These are phyloP conservation scores for Schizothecium vesticola DNA, from an alignment of 495 filamentous ascomycete genomes.

Conservation along the genomic window DNA sequence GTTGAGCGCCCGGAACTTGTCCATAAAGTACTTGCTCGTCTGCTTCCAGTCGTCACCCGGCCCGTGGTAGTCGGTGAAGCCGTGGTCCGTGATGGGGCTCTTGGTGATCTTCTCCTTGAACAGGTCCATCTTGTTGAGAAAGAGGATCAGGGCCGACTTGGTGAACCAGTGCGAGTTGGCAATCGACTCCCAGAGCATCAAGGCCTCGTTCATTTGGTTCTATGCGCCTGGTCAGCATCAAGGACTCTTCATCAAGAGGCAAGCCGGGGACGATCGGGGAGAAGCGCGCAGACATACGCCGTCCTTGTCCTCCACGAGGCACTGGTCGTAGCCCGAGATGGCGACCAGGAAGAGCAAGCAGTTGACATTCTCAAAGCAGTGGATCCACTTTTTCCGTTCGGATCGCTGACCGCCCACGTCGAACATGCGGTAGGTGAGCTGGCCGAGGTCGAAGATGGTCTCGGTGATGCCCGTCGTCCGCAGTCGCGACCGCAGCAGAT, in stretches of 20 bases:
- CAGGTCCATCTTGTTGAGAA: constrained; percentile 98
- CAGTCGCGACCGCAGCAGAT: constrained; percentile 86
- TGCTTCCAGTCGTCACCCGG: constrained; percentile 48
- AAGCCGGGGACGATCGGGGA: background rate
- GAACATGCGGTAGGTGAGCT: constrained; percentile 97
- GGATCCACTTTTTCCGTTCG: constrained; percentile 99
- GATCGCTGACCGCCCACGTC: constrained; percentile 96
- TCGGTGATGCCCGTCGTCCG: constrained; percentile 97
- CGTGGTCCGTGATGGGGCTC: constrained; percentile 77
- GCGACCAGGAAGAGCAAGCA: constrained; percentile 92
- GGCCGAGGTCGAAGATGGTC: constrained; percentile 89
- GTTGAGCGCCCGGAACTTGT: constrained; percentile 83
- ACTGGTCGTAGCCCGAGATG: constrained; percentile 95
- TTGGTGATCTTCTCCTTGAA: constrained; percentile 83
- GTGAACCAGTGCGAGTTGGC: constrained; percentile 98
- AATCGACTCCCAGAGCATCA: constrained; percentile 97
- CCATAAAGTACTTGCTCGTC: constrained; percentile 79
- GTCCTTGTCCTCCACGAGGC: constrained; percentile 93
- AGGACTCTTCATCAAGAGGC: background rate
- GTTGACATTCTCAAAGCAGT: constrained; percentile 97
- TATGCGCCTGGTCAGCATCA: constrained; percentile 33
- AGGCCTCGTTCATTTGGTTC: constrained; percentile 99
- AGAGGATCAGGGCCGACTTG: constrained; percentile 91
- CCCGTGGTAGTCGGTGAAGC: constrained; percentile 82
- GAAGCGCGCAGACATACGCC: constrained; percentile 57